Evolutionary conservation across 2,329 filamentous ascomycete species (phyloP), one percentile per base, ranked within the genome.

Genomic region (Colletotrichum agaves): DNA sequence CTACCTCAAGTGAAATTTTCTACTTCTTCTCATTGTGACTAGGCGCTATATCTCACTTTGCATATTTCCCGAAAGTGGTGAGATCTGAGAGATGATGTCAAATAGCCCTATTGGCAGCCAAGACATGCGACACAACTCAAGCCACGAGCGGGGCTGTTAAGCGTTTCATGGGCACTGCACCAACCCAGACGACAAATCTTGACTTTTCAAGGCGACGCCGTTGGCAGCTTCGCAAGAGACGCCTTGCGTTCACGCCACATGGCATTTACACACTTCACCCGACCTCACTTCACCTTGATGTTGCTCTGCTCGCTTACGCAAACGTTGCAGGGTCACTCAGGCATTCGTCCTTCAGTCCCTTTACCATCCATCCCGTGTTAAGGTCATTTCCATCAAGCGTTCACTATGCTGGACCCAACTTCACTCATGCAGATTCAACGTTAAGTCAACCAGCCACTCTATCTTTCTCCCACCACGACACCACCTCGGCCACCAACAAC

Each of bases 341-440:
- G 39, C n/a, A 13, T 43, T 43, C 31, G 17, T 39, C 15, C 10
- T 37, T 13, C 35, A 37, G 3, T 37, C 12, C 5, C 23, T 27
- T 27, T 6, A 27, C 23, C 23, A 27, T 13, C 10, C 35, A 37
- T 13, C 35, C 35, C 35, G 35, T 13, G 35, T 27, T n/a, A 39
- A 19, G 12, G 12, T 37, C 49, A 27, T 27, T 27, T 27, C 23
- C 5, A 6, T 27, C 23, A 27, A 27, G 23, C 5, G 23, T 11
- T 35, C 46, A 19, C 19, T 7, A 17, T 35, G 13, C 12, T 10
- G 17, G 61, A 35, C 44, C 53, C 61, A 52, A 41, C 58, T 43
- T 52, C 4, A 59, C 53, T 63, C 44, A 33, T 63, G 61, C 53
- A 59, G 43, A 63, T 59, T 63, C 43, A 59, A 63, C 61, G 61